Evolutionary conservation across 2,329 filamentous ascomycete genomes (phyloP), one percentile per base, ranked within the genome.

Genomic region (Trichoderma citrinoviride): DNA sequence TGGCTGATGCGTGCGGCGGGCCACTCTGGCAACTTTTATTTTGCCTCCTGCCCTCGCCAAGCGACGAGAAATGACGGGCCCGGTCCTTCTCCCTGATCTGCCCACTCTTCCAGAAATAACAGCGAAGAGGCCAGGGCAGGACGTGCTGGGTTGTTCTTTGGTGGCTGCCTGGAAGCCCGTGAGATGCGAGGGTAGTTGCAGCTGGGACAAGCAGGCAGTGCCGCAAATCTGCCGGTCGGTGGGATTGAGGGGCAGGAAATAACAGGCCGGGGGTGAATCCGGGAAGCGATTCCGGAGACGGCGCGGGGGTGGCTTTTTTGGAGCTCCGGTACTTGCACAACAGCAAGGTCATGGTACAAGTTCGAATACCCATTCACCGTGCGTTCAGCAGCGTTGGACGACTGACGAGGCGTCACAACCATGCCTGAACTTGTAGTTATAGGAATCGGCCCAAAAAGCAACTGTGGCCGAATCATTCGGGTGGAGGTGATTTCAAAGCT

Each of bases 1-100:
- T 73, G 67, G 69, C 72, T 69, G 67, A 66, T 68, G 69, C 66
- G 50, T 47, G 62, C 19, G 37, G 29, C 40, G 64, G 43, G 33
- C 57, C 57, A 33, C 27, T 54, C 27, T 46, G 37, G 53, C 52
- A 41, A 43, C 55, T 33, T 52, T 12, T 10, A 12, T 37, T 37
- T 23, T 49, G 17, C 46, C 40, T 62, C n/a, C 14, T 27, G 14
- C 54, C 40, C 19, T 27, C 44, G 44, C 43, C 29, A 58, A 54
- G 29, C 29, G 29, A 50, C 43, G 29, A 37, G 58, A 55, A 53
- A 55, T 23, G 58, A 27, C 25, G 8, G 19, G 41, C 40, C 47
- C 58, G 49, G 25, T 50, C 49, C 33, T 37, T 37, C 33, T 37
- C 49, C 46, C 47, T 53, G 49, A 44, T 44, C 14, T 54, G 58